Evolutionary conservation across 345 rosid genomes (phyloP).

Genomic region (Conringia planisiliqua): DNA sequence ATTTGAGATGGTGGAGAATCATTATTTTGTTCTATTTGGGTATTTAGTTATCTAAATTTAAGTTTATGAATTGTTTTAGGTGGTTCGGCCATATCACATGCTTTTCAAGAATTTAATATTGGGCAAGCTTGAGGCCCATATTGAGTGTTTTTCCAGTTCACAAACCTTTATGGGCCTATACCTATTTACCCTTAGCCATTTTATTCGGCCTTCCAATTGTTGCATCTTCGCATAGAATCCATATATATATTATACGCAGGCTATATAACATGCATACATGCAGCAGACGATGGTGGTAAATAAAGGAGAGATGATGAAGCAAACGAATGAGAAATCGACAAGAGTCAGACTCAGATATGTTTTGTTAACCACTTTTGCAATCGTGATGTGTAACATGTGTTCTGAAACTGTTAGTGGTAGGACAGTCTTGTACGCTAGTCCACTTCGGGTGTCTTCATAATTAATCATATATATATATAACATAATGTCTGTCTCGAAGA

Average conservation of each 20-base stretch:
- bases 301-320: not conserved
- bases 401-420: slow-evolving; percentile 26
- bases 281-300: not conserved
- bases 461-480: not conserved
- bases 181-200: not conserved
- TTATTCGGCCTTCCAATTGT: not conserved
- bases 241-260: not conserved
- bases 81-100: not conserved
- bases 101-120: not conserved
- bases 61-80: not conserved
- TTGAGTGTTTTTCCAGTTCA: not conserved
- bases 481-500: not conserved
- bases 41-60: not conserved
- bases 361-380: not conserved
- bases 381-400: slow-evolving; percentile 8
- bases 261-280: not conserved
- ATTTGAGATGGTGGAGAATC: not conserved
- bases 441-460: slow-evolving; percentile 21
- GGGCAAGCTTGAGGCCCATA: not conserved
- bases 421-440: slow-evolving; percentile 23
- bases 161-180: not conserved
- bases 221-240: not conserved
- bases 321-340: slow-evolving; percentile 30
- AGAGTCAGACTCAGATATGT: not conserved
- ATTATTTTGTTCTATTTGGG: not conserved